phyloP scores from a whole-genome alignment of 495 filamentous ascomycete genomes.

The Penicillium subrubescens region DNA sequence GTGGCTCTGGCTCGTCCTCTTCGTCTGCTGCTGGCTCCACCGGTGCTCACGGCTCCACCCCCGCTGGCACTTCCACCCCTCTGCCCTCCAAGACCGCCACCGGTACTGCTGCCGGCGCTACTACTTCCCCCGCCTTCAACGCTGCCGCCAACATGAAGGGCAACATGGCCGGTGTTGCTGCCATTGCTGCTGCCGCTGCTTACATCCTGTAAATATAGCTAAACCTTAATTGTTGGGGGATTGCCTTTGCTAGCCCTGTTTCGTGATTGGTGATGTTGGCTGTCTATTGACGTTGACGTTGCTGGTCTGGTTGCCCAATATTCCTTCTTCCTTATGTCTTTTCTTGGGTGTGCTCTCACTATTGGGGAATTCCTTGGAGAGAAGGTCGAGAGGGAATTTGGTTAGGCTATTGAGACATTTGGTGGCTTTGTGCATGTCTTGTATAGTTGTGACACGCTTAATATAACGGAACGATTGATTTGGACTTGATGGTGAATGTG shows the following conservation, averaged over 20 bases:
- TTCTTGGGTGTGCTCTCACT: neutral
- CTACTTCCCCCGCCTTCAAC: conserved; percentile 23
- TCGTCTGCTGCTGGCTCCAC: neutral
- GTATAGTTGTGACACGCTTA: conserved; percentile 12
- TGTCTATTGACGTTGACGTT: neutral
- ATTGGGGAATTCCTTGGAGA: neutral
- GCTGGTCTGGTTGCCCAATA: neutral
- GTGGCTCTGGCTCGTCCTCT: conserved; percentile 7
- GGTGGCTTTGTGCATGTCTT: conserved; percentile 4
- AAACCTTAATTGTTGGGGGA: conserved; percentile 15
- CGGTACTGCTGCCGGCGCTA: conserved; percentile 10
- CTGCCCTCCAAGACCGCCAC: conserved; percentile 15
- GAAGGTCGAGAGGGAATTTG: neutral
- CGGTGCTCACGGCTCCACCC: conserved; percentile 14
- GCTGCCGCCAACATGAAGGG: conserved; percentile 30
- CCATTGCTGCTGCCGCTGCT: conserved; percentile 32
- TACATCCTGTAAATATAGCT: conserved; percentile 38
- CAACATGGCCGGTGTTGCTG: conserved; percentile 35
- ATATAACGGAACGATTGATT: conserved; percentile 4
- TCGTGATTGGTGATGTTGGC: neutral
- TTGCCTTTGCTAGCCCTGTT: neutral
- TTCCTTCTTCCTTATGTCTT: neutral
- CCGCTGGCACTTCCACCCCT: conserved; percentile 18
- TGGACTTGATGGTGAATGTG: conserved; percentile 2
- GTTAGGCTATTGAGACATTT: neutral